phyloP scores from a whole-genome alignment of 768 basidiomycete genomes.

The Boletellus ananas region DNA sequence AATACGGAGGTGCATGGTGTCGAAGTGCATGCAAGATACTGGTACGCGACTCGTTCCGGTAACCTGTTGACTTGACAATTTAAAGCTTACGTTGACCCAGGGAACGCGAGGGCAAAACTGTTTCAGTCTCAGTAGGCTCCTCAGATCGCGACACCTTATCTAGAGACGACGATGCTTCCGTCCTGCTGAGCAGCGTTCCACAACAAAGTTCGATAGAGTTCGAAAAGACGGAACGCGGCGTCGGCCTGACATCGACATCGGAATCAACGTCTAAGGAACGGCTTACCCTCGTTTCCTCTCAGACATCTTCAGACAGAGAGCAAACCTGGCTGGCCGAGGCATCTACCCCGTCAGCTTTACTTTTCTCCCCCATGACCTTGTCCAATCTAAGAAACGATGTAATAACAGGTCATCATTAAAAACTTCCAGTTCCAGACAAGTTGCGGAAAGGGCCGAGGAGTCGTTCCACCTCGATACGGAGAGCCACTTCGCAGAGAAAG shows the following conservation, averaged over 20 bases:
- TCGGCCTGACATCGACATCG: background rate
- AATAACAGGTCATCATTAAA: background rate
- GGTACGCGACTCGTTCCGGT: conserved; percentile 3
- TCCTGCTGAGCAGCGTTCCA: background rate
- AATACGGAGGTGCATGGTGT: background rate
- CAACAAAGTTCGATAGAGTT: background rate
- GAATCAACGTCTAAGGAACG: background rate
- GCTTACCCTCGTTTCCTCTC: background rate
- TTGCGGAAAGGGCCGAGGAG: background rate
- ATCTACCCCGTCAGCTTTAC: background rate
- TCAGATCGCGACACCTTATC: background rate
- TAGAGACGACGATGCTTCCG: background rate
- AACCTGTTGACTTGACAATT: background rate
- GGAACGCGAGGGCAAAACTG: background rate
- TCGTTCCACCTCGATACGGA: background rate
- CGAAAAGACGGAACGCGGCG: background rate
- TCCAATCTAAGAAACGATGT: background rate
- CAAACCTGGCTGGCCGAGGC: background rate
- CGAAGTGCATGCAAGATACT: background rate
- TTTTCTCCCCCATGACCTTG: background rate
- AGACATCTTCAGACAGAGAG: background rate
- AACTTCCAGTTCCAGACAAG: background rate
- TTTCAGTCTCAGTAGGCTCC: too few relatives aligned
- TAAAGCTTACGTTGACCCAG: background rate
- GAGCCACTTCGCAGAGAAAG: background rate